Conservation (phyloP, 805 yeast genomes). For the Yamadazyma nakazawae region DNA sequence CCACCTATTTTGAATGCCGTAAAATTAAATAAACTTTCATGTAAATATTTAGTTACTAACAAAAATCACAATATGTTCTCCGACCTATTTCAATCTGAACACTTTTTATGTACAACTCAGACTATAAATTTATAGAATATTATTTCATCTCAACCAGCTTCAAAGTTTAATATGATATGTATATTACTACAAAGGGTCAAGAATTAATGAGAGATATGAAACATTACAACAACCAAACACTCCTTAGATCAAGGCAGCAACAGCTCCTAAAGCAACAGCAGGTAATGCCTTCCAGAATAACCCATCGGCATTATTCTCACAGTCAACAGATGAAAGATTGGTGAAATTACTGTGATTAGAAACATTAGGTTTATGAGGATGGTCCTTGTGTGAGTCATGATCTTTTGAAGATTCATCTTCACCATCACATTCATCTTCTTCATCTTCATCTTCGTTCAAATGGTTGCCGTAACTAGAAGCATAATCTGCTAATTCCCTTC, state of each 20-base stretch:
- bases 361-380: not conserved
- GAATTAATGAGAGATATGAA: slow-evolving; percentile 13
- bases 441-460: slow-evolving; percentile 1
- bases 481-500: not conserved
- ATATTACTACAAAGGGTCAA: not conserved
- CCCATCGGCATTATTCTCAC: slow-evolving; percentile 12
- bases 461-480: not conserved
- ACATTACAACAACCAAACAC: slow-evolving; percentile 3
- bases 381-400: not conserved
- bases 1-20: slow-evolving; percentile 52
- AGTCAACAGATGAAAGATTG: slow-evolving; percentile 12
- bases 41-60: not conserved
- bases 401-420: not conserved
- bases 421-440: slow-evolving; percentile 1
- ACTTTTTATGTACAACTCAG: not conserved
- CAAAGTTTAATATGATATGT: slow-evolving; percentile 3
- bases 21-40: slow-evolving; percentile 20
- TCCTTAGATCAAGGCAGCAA: slow-evolving; percentile 8
- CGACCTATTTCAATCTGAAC: not conserved
- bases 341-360: slow-evolving; percentile 10
- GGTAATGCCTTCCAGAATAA: slow-evolving; percentile 2
- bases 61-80: not conserved
- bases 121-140: too few relatives aligned
- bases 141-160: too few relatives aligned
- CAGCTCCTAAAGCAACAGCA: slow-evolving; percentile 2